Base-by-base conservation (phyloP, 441 rosid genomes). In the Erysimum cheiri region DNA sequence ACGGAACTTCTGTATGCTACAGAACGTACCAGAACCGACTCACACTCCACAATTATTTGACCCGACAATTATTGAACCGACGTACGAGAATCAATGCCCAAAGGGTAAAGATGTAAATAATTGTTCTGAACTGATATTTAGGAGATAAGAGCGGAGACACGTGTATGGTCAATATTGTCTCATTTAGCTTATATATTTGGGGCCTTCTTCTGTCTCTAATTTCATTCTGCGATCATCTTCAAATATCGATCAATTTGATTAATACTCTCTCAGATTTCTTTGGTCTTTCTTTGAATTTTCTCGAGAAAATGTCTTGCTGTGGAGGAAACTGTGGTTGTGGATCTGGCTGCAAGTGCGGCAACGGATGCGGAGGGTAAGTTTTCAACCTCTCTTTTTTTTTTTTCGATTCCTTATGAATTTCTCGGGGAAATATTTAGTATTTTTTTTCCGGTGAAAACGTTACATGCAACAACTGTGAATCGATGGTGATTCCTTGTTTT, bases 291-390 rank as follows among this genome's bases (percentile, higher is more conserved):
- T 73, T 40, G 26, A 62, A 29, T 37, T 41, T 32, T 44, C 46
- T 58, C 15, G 53, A 59, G 70, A 72, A 72, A 62, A 77, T 77
- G 77, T 72, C 77, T 77, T 67, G 80, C 57, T 77, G 77, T 4
- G 77, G 80, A 41, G 80, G 77, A 62, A 77, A 72, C 74, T 77
- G 77, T 22, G 77, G 77, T 40, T 77, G 80, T 72, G 80, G 77
- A 67, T 72, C 77, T 72, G 80, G 59, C 59, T 77, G 80, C 74
- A 77, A 77, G 64, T 77, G 80, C 77, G 80, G 77, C 59, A 67
- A 29, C 63, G 70, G 77, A 5, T 77, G 80, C 13, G 77, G 77
- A 67, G 80, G 80, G 80, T 77, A 72, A 5, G 61, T 36, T 37
- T 65, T 8, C 0, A 29, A 1, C 22, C 33, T 57, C 15, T 8